These are phyloP conservation scores for Albophoma yamanashiensis DNA, from an alignment of 2,329 filamentous ascomycete genomes.

Conservation along the genomic window DNA sequence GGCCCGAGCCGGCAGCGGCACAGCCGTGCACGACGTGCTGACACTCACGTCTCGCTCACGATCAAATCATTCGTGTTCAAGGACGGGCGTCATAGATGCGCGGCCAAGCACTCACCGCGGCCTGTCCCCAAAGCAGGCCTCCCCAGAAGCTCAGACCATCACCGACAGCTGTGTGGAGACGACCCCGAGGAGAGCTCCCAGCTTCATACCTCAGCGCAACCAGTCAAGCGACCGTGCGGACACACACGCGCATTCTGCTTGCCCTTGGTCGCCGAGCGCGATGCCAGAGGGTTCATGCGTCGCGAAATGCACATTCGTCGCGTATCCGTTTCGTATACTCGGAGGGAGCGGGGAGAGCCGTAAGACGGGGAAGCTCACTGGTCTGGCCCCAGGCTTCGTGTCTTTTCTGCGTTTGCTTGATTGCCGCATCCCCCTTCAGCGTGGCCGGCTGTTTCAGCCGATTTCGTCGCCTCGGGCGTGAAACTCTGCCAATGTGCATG, in stretches of 20 bases:
- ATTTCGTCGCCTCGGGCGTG: not conserved
- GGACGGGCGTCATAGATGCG: not conserved
- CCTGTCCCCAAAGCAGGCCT: not conserved
- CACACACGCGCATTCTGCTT: not conserved
- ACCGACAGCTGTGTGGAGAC: not conserved
- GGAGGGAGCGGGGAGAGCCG: not conserved
- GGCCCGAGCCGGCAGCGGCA: not conserved
- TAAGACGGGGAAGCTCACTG: not conserved
- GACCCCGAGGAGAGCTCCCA: not conserved
- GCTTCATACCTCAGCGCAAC: not conserved
- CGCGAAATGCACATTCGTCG: not conserved
- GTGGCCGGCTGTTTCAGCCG: not conserved
- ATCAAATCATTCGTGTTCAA: not conserved
- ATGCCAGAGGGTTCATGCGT: not conserved
- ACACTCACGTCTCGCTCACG: not conserved
- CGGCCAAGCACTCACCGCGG: not conserved
- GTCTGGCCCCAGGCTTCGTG: not conserved
- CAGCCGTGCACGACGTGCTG: not conserved
- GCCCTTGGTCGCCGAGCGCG: not conserved
- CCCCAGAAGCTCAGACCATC: not conserved
- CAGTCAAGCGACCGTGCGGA: not conserved
- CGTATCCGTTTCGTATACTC: not conserved
- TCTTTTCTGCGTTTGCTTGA: not conserved
- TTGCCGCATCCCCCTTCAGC: not conserved
- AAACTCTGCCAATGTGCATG: not conserved